Evolutionary conservation across 768 basidiomycete species (phyloP), one percentile per base, ranked within the genome.

Genomic region (Tricholoma sp.): DNA sequence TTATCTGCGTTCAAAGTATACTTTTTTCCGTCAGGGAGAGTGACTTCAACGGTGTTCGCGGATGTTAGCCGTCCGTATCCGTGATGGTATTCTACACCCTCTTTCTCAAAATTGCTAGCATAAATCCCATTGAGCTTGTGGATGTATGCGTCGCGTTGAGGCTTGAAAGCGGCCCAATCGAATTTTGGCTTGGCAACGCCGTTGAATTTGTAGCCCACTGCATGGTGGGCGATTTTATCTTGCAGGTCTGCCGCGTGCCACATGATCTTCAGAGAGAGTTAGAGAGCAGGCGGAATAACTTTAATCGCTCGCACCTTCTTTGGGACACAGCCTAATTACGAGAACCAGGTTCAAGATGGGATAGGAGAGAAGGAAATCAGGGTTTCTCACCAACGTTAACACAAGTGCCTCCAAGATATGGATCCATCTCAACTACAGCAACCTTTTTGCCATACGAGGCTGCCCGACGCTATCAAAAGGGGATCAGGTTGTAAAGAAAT

Each of bases 81-180:
- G 34, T 80, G 77, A 69, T 97, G 88, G 70, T 88, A 84, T 63
- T 96, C 93, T 65, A 98, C 91, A 51, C 84, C 79, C 68, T 98
- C 96, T 65, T 85, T 90, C 19, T 79, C 82, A 56, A 94, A 86
- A 72, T 98, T 99, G 64, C 61, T 84, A 65, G 90, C 92, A 72
- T 98, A 99, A 64, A 98, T 93, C 6, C 82, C 83, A 76, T 97
- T 98, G 51, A 98, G 78, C 52, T 80, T 81, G 63, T 81, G 83
- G 67, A 99, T 95, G 73, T 98, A 98, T 50, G 91, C 94, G 73
- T 99, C 97, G 41, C 97, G 88, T 72, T 95, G 91, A 27, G 85
- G 83, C 72, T 98, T 98, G 79, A 99, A 90, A 1, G 85, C 73
- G 8, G 80, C 79, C 97, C 97, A 99, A 76, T 91, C 80, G 70